A percentile compares a stretch with the other conserved stretches of the same genome.
These are phyloP conservation scores for Gracilaria gracilis DNA, from an alignment of 23 red algal genomes.

Conservation along the genomic window DNA sequence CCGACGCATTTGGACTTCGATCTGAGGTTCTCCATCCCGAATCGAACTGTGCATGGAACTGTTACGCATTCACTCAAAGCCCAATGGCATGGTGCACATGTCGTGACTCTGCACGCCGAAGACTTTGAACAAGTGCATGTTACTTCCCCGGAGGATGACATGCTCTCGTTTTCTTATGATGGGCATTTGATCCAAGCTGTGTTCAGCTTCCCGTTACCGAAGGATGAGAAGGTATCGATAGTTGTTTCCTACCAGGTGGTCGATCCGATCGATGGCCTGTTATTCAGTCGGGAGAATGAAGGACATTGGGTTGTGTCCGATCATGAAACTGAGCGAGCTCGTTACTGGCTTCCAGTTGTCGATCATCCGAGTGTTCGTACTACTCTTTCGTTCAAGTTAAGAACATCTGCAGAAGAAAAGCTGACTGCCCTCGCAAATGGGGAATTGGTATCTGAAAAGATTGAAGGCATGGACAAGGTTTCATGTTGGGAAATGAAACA, in stretches of 20 bases:
- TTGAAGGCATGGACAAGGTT: constrained; percentile 9
- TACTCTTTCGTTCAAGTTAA: constrained; percentile 58
- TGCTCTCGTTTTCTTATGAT: constrained; percentile 62
- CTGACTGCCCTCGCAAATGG: constrained; percentile 79
- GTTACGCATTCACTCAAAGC: constrained; percentile 47
- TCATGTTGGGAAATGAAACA: constrained; percentile 71
- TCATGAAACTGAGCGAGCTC: constrained; percentile 83
- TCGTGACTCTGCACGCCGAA: constrained; percentile 66
- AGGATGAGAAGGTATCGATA: constrained; percentile 38
- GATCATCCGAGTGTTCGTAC: constrained; percentile 80
- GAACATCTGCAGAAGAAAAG: constrained; percentile 47
- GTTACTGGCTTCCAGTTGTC: constrained; percentile 83
- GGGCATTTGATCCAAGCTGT: constrained; percentile 70
- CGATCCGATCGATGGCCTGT: constrained; percentile 67
- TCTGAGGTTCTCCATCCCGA: constrained; percentile 46
- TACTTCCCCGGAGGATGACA: constrained; percentile 45
- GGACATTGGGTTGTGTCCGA: constrained; percentile 68
- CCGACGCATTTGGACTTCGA: constrained; percentile 59
- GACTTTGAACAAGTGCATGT: constrained; percentile 66
- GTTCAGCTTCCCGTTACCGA: constrained; percentile 33
- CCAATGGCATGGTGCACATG: constrained; percentile 51
- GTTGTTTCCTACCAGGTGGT: constrained; percentile 54
- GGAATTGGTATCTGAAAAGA: constrained; percentile 15
- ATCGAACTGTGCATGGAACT: constrained; percentile 36
- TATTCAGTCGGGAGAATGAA: constrained; percentile 48